Evolutionary conservation across 106 monocot genomes (phyloP).

Genomic region (Allium sativum): DNA sequence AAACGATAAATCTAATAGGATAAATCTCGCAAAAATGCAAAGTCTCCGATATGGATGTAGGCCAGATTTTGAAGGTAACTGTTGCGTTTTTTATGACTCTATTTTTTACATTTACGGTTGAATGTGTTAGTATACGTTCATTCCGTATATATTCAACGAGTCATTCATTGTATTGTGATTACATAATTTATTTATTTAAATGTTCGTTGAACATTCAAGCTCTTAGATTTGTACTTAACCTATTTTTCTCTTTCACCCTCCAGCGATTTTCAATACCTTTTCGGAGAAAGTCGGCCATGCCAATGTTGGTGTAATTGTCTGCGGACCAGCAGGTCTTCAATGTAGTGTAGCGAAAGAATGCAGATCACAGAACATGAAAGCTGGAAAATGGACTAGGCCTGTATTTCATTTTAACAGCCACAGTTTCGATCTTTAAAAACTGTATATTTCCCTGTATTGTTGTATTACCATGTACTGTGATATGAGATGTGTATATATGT

Average conservation of each 20-base stretch:
- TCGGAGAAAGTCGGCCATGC: constrained; percentile 24
- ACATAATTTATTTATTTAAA: background rate
- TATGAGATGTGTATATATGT: too few species aligned
- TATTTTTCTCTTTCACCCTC: constrained; percentile 5
- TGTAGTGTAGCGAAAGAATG: constrained; percentile 67
- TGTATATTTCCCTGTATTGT: background rate
- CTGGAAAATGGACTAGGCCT: constrained; percentile 39
- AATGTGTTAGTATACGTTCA: background rate
- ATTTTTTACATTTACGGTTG: background rate
- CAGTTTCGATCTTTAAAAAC: constrained; percentile 76
- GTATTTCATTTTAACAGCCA: constrained; percentile 91
- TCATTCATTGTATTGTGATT: background rate
- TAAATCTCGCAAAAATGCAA: constrained; percentile 29
- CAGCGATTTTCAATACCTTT: constrained; percentile 58
- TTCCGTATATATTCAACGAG: background rate
- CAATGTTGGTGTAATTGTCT: constrained; percentile 77
- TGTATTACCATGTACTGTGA: too few species aligned
- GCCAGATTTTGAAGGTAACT: constrained; percentile 72
- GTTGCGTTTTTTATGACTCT: background rate
- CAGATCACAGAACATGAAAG: constrained; percentile 45
- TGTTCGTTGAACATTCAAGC: background rate
- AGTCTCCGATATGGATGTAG: constrained; percentile 53
- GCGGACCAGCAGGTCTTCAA: constrained; percentile 81
- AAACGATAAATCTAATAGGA: constrained; percentile 1
- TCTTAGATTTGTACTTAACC: background rate